Percentiles rank a stretch among this genome's conserved stretches.
Evolutionary conservation across 2,329 filamentous ascomycete species (phyloP).

Genomic region (Malbranchea cinnamomea): DNA sequence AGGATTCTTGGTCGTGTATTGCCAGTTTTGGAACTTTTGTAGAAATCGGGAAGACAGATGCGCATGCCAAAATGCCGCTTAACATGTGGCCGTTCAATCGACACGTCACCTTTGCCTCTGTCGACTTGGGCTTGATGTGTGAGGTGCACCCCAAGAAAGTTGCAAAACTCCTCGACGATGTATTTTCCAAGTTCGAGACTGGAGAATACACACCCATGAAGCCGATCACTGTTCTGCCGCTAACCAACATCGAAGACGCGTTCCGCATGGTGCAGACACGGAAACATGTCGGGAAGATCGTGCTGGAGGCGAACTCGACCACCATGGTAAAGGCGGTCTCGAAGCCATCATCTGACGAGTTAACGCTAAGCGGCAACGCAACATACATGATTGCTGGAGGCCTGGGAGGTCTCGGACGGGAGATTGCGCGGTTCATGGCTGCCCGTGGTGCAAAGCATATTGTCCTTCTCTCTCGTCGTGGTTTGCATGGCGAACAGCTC

Average conservation of each 20-base stretch:
- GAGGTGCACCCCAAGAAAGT: constrained; percentile 5
- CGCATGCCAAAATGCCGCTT: constrained; percentile 4
- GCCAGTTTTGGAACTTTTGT: constrained; percentile 10
- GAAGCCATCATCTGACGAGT: constrained; percentile 2
- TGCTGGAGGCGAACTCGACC: constrained; percentile 2
- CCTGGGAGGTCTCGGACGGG: constrained; percentile 14
- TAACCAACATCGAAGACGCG: constrained; percentile 7
- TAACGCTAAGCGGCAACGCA: constrained; percentile 6
- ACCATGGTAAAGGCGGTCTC: constrained; percentile 2
- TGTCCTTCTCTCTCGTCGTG: constrained; percentile 18
- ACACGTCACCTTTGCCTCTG: constrained; percentile 4
- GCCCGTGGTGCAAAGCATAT: constrained; percentile 15
- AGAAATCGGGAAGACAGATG: constrained; percentile 10
- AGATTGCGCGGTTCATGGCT: constrained; percentile 14
- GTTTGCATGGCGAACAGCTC: constrained; percentile 9
- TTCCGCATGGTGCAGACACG: constrained; percentile 9
- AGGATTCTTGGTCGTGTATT: constrained; percentile 8
- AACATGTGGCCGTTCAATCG: constrained; percentile 5
- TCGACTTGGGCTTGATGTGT: constrained; percentile 5
- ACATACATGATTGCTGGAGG: constrained; percentile 13
- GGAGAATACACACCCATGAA: no score
- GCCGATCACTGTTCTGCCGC: no score
- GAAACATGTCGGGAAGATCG: constrained; percentile 8
- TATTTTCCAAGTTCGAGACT: not conserved
- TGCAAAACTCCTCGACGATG: constrained; percentile 2